Base-by-base conservation (phyloP, 2,329 filamentous ascomycete genomes). In the Phaeophleospora eucalypticola region DNA sequence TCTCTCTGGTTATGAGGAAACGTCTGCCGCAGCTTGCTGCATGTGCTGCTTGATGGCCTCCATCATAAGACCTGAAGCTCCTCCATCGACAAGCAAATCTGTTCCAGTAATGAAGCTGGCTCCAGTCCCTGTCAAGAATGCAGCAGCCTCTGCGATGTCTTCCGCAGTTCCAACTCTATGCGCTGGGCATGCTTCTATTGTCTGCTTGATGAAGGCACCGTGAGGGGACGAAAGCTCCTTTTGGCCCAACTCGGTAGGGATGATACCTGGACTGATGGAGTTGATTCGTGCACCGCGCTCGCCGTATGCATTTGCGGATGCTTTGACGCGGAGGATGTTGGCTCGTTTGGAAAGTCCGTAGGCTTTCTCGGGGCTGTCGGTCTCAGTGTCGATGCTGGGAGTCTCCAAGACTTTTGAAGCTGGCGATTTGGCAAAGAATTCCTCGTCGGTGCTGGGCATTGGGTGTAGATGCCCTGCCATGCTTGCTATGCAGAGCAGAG, bases 391-490 rank as follows among this genome's bases (percentile, higher is more conserved):
- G 12, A 42, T 19, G 27, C 16, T 27, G 3, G 7, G 4, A 32
- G 3, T 18, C 8, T 14, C 42, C 27, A 6, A n/a, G n/a, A n/a
- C n/a, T 20, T 34, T 8, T 21, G 20, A 10, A 12, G 17, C 16
- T 14, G 19, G n/a, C 1, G 39, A 6, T 3, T 32, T 8, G 16
- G 16, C 18, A 16, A 43, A 16, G 16, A n/a, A n/a, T n/a, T n/a
- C n/a, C n/a, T n/a, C n/a, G n/a, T n/a, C n/a, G n/a, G n/a, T n/a
- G n/a, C n/a, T n/a, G n/a, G n/a, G n/a, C n/a, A n/a, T n/a, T n/a
- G n/a, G n/a, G n/a, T n/a, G n/a, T n/a, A n/a, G n/a, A n/a, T 51
- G 41, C 14, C 43, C 48, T 8, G 44, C 44, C 32, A 47, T 45
- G 9, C 35, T 41, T 4, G 48, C 43, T 1, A 51, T 24, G n/a